phyloP scores from a whole-genome alignment of 1,139 yeast genomes.

The Debaryomyces robertsiae region DNA sequence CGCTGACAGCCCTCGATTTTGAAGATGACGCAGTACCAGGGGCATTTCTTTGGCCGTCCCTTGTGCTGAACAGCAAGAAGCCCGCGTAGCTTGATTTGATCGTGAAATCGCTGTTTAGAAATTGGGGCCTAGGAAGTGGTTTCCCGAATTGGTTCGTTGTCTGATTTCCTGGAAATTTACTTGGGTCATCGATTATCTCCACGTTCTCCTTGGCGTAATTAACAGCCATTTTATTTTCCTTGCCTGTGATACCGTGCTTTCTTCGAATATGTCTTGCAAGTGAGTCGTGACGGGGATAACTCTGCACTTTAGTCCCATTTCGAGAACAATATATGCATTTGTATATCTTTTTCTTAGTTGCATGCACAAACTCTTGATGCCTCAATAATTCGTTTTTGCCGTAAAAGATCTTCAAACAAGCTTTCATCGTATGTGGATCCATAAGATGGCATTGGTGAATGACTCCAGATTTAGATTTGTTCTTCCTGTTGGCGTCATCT shows the following conservation, averaged over 20 bases:
- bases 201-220: slow-evolving; percentile 50
- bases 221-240: slow-evolving; percentile 51
- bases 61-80: slow-evolving; percentile 32
- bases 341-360: slow-evolving; percentile 47
- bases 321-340: slow-evolving; percentile 47
- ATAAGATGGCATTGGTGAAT: slow-evolving; percentile 48
- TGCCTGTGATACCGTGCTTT: slow-evolving; percentile 50
- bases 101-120: slow-evolving; percentile 32
- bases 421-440: slow-evolving; percentile 35
- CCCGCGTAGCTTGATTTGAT: slow-evolving; percentile 36
- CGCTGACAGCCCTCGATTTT: slow-evolving; percentile 48
- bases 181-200: slow-evolving; percentile 38
- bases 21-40: slow-evolving; percentile 96
- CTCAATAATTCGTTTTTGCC: slow-evolving; percentile 49
- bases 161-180: slow-evolving; percentile 8
- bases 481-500: slow-evolving; percentile 19
- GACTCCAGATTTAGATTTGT: slow-evolving; percentile 31
- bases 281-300: slow-evolving; percentile 51
- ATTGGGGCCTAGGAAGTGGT: slow-evolving; percentile 38
- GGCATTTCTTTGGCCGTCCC: slow-evolving; percentile 12
- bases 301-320: slow-evolving; percentile 40
- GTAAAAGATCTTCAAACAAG: slow-evolving; percentile 46
- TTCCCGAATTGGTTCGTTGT: slow-evolving; percentile 16
- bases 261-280: slow-evolving; percentile 49
- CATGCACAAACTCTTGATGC: slow-evolving; percentile 54